Evolutionary conservation across 1,284 basidiomycete species (phyloP), one percentile per base, ranked within the genome.

Genomic region (Omphalotus olearius): DNA sequence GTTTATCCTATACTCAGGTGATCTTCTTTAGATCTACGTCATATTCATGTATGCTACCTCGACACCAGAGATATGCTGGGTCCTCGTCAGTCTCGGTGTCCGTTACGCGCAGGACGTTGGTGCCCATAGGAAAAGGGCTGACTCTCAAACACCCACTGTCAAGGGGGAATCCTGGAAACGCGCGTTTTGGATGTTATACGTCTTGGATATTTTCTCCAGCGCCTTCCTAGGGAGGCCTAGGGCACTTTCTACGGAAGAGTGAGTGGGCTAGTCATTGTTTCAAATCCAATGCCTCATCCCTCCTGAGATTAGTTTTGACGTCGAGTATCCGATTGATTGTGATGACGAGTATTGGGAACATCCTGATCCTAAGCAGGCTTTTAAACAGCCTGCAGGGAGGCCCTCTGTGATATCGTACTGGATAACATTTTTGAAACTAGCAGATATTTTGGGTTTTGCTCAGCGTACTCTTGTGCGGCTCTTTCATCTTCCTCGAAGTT

Each of bases 321-420:
- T 81, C 10, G 80, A 82, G 45, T 69, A 79, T 30, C 84, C 84
- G 0, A 63, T 77, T 3, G 75, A 77, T 30, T 78, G 83, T 36
- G 80, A 85, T 50, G 85, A 88, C 64, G 82, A 85, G 56, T 82
- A 79, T 57, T 85, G 82, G 82, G 70, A 65, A 44, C 60, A 40
- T n/a, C 39, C 66, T 48, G 65, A 76, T 38, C 71, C 71, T 4
- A 67, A 74, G 7, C 60, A 67, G 13, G 66, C 66, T 1, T 76
- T 76, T 60, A 66, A 67, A 54, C 75, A 76, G 58, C 82, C 83
- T 2, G 59, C 69, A 0, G 70, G 68, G 3, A 70, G 69, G 52
- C 73, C 75, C 2, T 73, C 77, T 6, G 59, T 62, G 3, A 60
- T 82, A 13, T 63, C 75, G 3, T 78, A 70, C 50, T 83, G 83